Base-by-base conservation (phyloP, 306 rosid genomes). In the Mimosa pudica region DNA sequence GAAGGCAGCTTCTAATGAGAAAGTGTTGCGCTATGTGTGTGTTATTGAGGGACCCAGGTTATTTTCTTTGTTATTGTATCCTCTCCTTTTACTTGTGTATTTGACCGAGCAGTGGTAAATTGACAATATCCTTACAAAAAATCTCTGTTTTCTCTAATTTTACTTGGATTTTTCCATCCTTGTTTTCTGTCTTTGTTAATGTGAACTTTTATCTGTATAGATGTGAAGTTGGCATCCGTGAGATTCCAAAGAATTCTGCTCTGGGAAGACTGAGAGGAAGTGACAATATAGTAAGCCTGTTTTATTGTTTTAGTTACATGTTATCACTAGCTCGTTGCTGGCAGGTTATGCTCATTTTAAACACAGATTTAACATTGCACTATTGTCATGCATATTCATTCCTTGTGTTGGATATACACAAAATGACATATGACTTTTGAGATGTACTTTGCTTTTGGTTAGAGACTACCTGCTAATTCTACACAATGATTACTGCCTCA, bases 211-310 rank as follows among this genome's bases (percentile, higher is more conserved):
- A 42, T 77, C 57, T 73, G 71, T 24, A 12, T 51, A 91, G 97
- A 79, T 91, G 91, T 91, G 93, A 92, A 87, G 97, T 92, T 77
- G 97, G 97, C 81, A 85, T 94, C 85, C 97, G 87, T 76, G 98
- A 91, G 88, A 85, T 94, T 80, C 89, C 91, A 0, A 86, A 79
- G 86, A 84, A 88, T 87, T 92, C 97, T 86, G 79, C 97, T 46
- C 52, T 92, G 33, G 98, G 98, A 88, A 91, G 97, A 82, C 84
- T 94, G 71, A 89, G 90, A 87, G 98, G 98, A 90, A 94, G 98
- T 84, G 97, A 94, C 84, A 94, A 92, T 85, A 90, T 94, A 92
- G 98, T 91, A 87, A 76, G 87, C 78, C 65, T 82, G 63, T 70
- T 64, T 51, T 51, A 61, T 74, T 73, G 76, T 66, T 38, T 13